Evolutionary conservation across 2,329 filamentous ascomycete species (phyloP), one percentile per base, ranked within the genome.

Genomic region (Hymenoscyphus albidus): DNA sequence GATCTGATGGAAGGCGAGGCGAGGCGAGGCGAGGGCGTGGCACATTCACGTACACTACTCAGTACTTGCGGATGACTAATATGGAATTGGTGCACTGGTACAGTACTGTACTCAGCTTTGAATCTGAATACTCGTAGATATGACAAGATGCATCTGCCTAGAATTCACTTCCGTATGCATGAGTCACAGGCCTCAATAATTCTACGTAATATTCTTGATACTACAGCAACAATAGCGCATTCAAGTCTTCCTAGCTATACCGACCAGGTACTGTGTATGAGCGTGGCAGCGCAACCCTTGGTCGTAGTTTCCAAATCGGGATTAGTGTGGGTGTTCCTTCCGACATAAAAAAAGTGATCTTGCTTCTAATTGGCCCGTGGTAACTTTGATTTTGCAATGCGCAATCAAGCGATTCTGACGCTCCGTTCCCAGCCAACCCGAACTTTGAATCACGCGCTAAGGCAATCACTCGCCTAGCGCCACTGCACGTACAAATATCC

Each of bases 401-500:
- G 22, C 55, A 56, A 65, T 59, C 27, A 22, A 51, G 27, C 39
- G 35, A 54, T 22, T 44, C 59, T 42, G 55, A 44, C 60, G 42
- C 42, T 51, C 61, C 56, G 42, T 40, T 51, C 61, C 56, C 62
- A 59, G 56, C n/a, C 58, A 59, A 7, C 9, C 35, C 35, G 35
- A 35, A 55, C 63, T 40, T 63, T 61, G 65, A 60, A 64, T 68
- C 69, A 58, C 66, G 18, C 63, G 62, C 64, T 68, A 68, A 67
- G 48, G 54, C 67, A 70, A 71, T 73, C 67, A 68, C 67, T 70
- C 69, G 62, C 65, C 44, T 72, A 70, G 67, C 68, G 70, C 65
- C 62, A 44, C 60, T 3, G 62, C 63, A 64, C 67, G 31, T 74
- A 74, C 72, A 75, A 74, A 73, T 73, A 73, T 66, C 68, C 67